phyloP scores from a whole-genome alignment of 2,329 filamentous ascomycete species.

The Apiospora pterosperma region DNA sequence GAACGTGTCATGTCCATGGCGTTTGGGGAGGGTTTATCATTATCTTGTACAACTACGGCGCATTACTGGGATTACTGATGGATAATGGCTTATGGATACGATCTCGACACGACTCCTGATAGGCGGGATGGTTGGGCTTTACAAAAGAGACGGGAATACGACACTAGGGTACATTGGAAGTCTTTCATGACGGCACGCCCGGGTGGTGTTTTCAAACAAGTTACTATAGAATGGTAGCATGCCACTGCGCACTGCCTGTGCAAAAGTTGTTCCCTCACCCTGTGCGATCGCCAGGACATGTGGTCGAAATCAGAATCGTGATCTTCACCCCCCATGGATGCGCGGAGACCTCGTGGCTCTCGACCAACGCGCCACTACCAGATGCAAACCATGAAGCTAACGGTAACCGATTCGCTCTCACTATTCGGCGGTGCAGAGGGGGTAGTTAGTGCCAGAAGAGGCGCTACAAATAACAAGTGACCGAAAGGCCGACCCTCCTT shows the following conservation, averaged over 20 bases:
- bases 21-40: neutral
- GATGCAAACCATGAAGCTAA: neutral
- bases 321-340: neutral
- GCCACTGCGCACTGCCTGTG: neutral
- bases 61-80: slow-evolving; percentile 2
- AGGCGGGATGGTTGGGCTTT: neutral
- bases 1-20: neutral
- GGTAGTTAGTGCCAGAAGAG: neutral
- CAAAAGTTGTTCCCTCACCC: neutral
- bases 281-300: neutral
- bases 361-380: neutral
- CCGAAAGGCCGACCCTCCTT: neutral
- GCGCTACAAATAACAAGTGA: slow-evolving; percentile 1
- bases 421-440: neutral
- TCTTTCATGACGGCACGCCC: neutral
- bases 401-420: neutral
- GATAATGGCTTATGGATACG: slow-evolving; percentile 7
- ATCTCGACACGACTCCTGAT: neutral
- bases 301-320: neutral
- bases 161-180: neutral
- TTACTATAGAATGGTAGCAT: neutral
- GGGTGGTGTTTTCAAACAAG: neutral
- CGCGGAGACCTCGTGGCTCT: neutral
- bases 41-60: slow-evolving; percentile 5
- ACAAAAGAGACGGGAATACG: neutral